Base-by-base conservation (phyloP, 768 basidiomycete genomes). In the Tricholoma saponaceum region DNA sequence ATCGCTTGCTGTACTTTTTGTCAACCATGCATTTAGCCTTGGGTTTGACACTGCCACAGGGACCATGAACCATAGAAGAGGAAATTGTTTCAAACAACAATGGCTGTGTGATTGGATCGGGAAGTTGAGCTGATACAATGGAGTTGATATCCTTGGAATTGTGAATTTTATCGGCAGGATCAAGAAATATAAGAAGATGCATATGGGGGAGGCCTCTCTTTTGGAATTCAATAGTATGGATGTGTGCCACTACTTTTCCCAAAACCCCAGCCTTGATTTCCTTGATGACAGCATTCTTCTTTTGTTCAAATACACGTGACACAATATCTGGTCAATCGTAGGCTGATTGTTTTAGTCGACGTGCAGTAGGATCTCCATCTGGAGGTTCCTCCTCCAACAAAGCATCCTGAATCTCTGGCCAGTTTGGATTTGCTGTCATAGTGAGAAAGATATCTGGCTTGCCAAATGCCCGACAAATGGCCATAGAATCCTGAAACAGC, bases 191-290 rank as follows among this genome's bases (percentile, higher is more conserved):
- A 1, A 81, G 64, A 5, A 76, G 67, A 64, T 83, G 82, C 59
- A 79, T 76, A 57, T 84, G 81, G 32, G 80, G 81, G 0, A 83
- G 72, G 0, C 83, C 81, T 1, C 76, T 64, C 54, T 83, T 83
- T 64, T 83, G 81, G 57, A 80, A 83, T 55, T 84, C 79, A 47
- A 83, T 81, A 1, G 74, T 76, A 55, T 81, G 78, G 0, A 83
- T 25, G 22, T 13, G 3, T 46, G 44, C 22, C 0, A 25, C 44
- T 14, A 13, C 13, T 25, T 46, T 46, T 5, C 44, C 22, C 1
- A 46, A 46, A 12, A 46, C 4, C 0, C 44, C 44, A 23, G 2
- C 4, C 5, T 46, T 25, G 8, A 46, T 14, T 13, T 46, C 47
- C 23, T 46, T 46, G 23, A 46, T 2, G 1, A 46, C 4, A 3